Evolutionary conservation across 75 land plant species (phyloP), one percentile per base, ranked within the genome.

Genomic region (Picea sitchensis): DNA sequence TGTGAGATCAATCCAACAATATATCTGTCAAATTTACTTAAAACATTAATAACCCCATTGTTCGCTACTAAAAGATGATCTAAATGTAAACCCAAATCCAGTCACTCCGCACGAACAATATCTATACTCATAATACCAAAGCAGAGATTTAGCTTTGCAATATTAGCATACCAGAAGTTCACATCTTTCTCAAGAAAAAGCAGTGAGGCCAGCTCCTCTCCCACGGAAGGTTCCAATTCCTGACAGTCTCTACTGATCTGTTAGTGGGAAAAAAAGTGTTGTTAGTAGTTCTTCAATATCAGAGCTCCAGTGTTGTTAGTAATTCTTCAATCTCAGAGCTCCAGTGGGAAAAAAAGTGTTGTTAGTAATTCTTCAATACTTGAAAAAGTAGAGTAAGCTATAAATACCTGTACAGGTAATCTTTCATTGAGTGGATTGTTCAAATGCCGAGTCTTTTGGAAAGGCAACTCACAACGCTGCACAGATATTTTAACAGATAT

Each of bases 231-330:
- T 17, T 69, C 73, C 73, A 68, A 18, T 17, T 69, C 73, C 2
- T 69, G 51, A 2, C 73, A 69, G 44, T 69, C 73, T 69, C 73
- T 14, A 18, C 73, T 41, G 18, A 69, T 69, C 73, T 69, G 47
- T 15, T 1, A 31, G 2, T 2, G 18, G 14, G 17, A 0, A 30
- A 67, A 26, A 41, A 38, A 2, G 14, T 69, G 36, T 36, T 1
- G 31, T 23, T 21, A 38, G 2, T 36, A 18, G 38, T 7, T 7
- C 8, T 47, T 47, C 44, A 8, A 44, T 44, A 44, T 44, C 4
- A 44, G 47, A 44, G 0, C 5, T 44, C 8, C 54, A 51, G 44
- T 51, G 12, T 51, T 0, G 44, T 41, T 41, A 41, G 20, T 20
- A 63, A 26, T 26, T 26, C 26, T 26, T 26, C 26, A 26, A 26